Evolutionary conservation across 2,329 filamentous ascomycete species (phyloP), one percentile per base, ranked within the genome.

Genomic region (Epichloe gansuensis): DNA sequence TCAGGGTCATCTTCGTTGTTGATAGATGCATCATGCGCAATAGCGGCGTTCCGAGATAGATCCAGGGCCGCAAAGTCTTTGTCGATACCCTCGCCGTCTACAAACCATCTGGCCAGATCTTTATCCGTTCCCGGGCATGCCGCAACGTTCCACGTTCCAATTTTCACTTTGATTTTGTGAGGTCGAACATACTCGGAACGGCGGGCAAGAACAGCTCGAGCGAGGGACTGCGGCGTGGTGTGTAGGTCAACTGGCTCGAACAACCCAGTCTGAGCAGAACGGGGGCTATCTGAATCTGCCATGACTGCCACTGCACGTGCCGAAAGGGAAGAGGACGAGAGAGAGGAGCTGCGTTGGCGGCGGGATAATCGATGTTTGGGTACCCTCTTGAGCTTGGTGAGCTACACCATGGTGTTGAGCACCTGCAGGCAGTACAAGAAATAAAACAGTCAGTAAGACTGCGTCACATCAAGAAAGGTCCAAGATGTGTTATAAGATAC

Each of bases 61-160:
- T 71, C 67, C 41, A 85, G 64, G 1, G 77, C 77, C 11, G 80
- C 76, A 46, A 91, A 66, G 17, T 73, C 71, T 51, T 82, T 73
- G 54, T 84, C 79, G 7, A 90, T 68, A 5, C 86, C 87, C 61
- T 85, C 80, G 15, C 85, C 87, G 11, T 82, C 74, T 7, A 94
- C 77, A 64, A 98, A 96, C 93, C 93, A 98, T 35, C 79, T 81
- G 7, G 81, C 85, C 5, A 98, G 71, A 63, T 97, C 93, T 58
- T 88, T 87, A 66, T 95, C 89, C 0, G 89, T 89, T 25, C 87
- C 89, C 12, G 87, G 81, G 57, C 86, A 83, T 1, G 85, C 83
- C 4, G 89, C 93, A 15, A 95, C 88, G 68, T 98, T 98, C 93
- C 93, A 98, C 0, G 87, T 85, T 42, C 91, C 93, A 49, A 98